These are phyloP conservation scores for Articulospora tetracladia DNA, from an alignment of 495 filamentous ascomycete species.

Conservation along the genomic window DNA sequence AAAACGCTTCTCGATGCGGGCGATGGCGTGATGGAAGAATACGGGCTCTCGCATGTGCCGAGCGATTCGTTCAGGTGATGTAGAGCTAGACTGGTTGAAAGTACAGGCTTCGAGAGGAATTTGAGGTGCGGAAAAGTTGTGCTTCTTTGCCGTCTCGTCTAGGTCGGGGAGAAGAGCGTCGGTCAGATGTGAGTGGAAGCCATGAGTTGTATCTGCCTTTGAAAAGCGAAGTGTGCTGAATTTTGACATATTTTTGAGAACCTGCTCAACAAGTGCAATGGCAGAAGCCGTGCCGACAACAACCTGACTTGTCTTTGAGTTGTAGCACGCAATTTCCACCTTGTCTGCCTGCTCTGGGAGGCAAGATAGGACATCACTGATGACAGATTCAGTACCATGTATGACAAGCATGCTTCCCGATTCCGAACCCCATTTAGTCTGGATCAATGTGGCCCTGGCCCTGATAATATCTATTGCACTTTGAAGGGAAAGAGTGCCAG, in stretches of 20 bases:
- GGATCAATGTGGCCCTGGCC: slow-evolving; percentile 36
- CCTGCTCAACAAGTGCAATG: background rate
- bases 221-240: background rate
- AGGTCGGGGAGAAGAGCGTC: background rate
- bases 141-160: background rate
- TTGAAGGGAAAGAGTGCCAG: slow-evolving; percentile 30
- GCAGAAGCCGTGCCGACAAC: background rate
- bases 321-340: slow-evolving; percentile 2
- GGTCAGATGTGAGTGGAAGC: slow-evolving; percentile 3
- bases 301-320: background rate
- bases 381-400: background rate
- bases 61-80: background rate
- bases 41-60: slow-evolving; percentile 2
- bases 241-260: background rate
- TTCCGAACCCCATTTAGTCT: slow-evolving; percentile 34
- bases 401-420: slow-evolving; percentile 36
- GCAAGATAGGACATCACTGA: background rate
- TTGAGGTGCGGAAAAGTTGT: background rate
- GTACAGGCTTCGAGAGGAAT: slow-evolving; percentile 1
- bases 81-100: background rate
- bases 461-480: slow-evolving; percentile 36
- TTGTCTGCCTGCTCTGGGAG: background rate
- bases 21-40: slow-evolving; percentile 1
- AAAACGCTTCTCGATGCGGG: background rate
- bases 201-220: background rate